Conservation (phyloP, 148 eudicot species). For the Camellia sinensis region DNA sequence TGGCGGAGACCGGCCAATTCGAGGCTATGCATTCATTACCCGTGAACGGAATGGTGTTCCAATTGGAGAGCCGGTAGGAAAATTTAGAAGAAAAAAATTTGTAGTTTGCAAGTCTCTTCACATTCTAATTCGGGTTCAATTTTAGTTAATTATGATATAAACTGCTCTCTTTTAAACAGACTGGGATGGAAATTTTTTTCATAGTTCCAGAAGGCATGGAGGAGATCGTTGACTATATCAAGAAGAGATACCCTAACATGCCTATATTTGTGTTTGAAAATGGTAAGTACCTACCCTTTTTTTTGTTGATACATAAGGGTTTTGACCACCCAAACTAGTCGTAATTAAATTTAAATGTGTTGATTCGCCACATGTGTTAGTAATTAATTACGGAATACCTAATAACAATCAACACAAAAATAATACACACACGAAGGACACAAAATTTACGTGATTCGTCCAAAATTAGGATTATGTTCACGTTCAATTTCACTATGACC, state of each 20-base stretch:
- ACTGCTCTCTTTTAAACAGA: conserved; percentile 25
- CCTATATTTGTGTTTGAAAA: conserved; percentile 63
- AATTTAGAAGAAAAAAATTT: neutral
- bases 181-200: conserved; percentile 36
- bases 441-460: no score
- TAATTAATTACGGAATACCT: no score
- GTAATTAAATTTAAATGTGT: neutral
- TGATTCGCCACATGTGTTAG: neutral
- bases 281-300: conserved; percentile 27
- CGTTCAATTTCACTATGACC: no score
- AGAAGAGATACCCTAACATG: conserved; percentile 42
- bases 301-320: no score
- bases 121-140: no score
- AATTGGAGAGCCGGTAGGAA: conserved; percentile 57
- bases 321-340: no score
- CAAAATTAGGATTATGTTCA: no score
- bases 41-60: conserved; percentile 48
- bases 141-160: neutral
- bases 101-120: neutral
- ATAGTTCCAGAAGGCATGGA: conserved; percentile 72
- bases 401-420: no score
- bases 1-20: conserved; percentile 39
- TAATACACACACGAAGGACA: no score
- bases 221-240: conserved; percentile 36
- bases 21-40: conserved; percentile 34